Conservation (phyloP, 2,329 filamentous ascomycete species). For the Trichothecium roseum region DNA sequence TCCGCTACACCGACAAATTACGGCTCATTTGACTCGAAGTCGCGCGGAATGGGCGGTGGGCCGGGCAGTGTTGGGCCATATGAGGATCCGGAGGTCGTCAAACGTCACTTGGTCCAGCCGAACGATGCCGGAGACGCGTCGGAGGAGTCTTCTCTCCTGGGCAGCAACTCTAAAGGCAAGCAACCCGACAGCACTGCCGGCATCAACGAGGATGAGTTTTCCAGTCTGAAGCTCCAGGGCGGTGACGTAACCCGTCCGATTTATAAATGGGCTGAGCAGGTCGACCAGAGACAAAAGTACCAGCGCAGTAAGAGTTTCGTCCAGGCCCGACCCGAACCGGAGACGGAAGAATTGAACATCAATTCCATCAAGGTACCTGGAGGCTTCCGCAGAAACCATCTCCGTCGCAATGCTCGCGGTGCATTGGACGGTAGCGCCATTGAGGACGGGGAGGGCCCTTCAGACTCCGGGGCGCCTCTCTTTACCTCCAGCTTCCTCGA, state of each 20-base stretch:
- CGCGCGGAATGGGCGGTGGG: constrained; percentile 32
- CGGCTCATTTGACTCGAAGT: constrained; percentile 71
- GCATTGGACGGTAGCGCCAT: not conserved
- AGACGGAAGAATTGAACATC: constrained; percentile 74
- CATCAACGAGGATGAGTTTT: constrained; percentile 73
- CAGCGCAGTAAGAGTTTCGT: constrained; percentile 85
- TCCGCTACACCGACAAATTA: constrained; percentile 60
- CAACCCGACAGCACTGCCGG: constrained; percentile 31
- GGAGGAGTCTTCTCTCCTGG: constrained; percentile 33
- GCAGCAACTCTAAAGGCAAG: constrained; percentile 40
- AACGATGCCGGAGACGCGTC: constrained; percentile 33
- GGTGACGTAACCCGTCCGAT: constrained; percentile 92
- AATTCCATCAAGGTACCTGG: constrained; percentile 86
- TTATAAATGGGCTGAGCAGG: constrained; percentile 92
- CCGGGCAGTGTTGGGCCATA: constrained; percentile 43
- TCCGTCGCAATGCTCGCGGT: constrained; percentile 55
- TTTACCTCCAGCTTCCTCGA: constrained; percentile 92
- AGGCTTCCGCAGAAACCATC: constrained; percentile 83
- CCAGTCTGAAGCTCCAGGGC: constrained; percentile 83
- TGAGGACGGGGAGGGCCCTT: not conserved
- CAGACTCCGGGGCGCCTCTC: constrained; percentile 32
- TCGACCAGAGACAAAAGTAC: constrained; percentile 56
- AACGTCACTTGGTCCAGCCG: constrained; percentile 74
- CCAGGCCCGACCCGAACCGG: constrained; percentile 64
- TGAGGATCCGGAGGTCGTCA: constrained; percentile 87